These are phyloP conservation scores for Fusarium pseudoanthophilum DNA, from an alignment of 2,329 filamentous ascomycete genomes.

Conservation along the genomic window DNA sequence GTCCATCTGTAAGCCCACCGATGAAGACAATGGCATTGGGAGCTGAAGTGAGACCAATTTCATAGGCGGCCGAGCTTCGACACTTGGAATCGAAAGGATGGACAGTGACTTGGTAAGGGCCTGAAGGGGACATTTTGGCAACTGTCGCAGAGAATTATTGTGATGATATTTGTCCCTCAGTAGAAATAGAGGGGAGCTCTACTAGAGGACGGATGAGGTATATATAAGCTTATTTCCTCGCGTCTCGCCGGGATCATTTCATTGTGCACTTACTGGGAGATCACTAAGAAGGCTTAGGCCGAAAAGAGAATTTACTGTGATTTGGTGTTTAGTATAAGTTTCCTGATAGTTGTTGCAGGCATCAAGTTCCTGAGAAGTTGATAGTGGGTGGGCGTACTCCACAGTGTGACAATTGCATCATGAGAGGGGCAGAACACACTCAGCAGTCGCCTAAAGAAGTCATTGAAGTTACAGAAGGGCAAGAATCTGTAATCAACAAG, in stretches of 20 bases:
- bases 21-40: conserved; percentile 74
- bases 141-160: background rate
- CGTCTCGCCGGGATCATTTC: background rate
- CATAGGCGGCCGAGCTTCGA: conserved; percentile 58
- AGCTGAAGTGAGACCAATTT: conserved; percentile 54
- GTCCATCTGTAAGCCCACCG: conserved; percentile 76
- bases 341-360: background rate
- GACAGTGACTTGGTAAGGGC: conserved; percentile 56
- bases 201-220: conserved; percentile 7
- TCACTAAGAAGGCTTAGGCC: background rate
- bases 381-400: background rate
- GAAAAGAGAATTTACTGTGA: background rate
- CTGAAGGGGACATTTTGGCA: conserved; percentile 41
- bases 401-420: background rate
- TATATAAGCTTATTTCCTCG: conserved; percentile 16
- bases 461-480: background rate
- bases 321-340: background rate
- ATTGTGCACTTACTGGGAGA: background rate
- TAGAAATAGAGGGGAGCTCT: background rate
- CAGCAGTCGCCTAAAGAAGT: background rate
- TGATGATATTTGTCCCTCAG: background rate
- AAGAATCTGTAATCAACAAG: background rate
- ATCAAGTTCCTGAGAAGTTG: conserved; percentile 1
- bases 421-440: background rate
- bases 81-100: conserved; percentile 59